These are phyloP conservation scores for Podaxis mareebaensis DNA, from an alignment of 768 basidiomycete genomes.

Conservation along the genomic window DNA sequence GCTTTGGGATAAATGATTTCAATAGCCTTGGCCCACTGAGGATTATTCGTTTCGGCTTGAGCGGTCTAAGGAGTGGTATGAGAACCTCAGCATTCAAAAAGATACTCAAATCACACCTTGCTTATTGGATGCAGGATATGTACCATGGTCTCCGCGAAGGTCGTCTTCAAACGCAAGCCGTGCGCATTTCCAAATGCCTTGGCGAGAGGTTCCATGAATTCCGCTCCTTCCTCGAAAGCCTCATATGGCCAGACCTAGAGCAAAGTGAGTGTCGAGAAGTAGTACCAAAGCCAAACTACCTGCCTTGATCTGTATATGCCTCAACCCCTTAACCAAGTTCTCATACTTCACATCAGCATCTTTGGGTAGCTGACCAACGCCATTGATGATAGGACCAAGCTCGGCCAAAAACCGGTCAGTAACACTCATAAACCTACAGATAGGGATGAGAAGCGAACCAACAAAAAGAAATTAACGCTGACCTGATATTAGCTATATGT, in stretches of 20 bases:
- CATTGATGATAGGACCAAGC: conserved; percentile 70
- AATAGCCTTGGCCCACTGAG: conserved; percentile 91
- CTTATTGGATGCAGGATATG: conserved; percentile 83
- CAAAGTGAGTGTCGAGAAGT: conserved; percentile 4
- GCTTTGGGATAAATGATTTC: conserved; percentile 82
- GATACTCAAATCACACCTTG: conserved; percentile 52
- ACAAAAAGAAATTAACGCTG: conserved; percentile 24
- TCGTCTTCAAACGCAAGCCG: conserved; percentile 77
- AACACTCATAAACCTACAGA: conserved; percentile 80
- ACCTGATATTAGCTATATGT: conserved; percentile 81
- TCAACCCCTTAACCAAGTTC: conserved; percentile 79
- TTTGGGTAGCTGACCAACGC: conserved; percentile 61
- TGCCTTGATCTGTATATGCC: conserved; percentile 82
- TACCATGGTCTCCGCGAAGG: conserved; percentile 82
- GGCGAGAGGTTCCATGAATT: conserved; percentile 84
- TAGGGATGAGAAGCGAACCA: background rate
- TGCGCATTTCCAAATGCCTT: conserved; percentile 84
- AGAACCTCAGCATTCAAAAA: conserved; percentile 3
- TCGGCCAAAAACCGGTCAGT: conserved; percentile 88
- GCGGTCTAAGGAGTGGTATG: conserved; percentile 59
- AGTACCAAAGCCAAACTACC: conserved; percentile 2
- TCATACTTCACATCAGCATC: conserved; percentile 84
- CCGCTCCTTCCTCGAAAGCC: conserved; percentile 90
- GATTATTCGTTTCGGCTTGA: conserved; percentile 94
- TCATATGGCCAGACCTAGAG: conserved; percentile 89